Base-by-base conservation (phyloP, 208 protist genomes). In the Crithidia expoeki region DNA sequence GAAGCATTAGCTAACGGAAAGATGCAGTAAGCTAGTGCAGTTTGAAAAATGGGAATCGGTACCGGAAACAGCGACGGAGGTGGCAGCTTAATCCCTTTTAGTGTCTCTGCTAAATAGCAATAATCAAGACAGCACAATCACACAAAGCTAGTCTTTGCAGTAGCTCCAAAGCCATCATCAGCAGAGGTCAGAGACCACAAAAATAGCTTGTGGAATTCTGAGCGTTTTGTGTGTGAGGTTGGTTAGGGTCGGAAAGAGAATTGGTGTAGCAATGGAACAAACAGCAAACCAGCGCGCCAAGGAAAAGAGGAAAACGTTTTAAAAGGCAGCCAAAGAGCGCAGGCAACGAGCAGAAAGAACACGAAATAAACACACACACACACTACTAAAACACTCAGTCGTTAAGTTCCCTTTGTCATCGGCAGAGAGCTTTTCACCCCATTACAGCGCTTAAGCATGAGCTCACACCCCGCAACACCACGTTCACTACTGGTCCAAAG, bases 401-500 rank as follows among this genome's bases (percentile, higher is more conserved):
- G 16, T 21, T 7, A 12, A 49, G 38, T 44, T 4, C 6, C 50
- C n/a, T n/a, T n/a, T n/a, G n/a, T 40, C 12, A 40, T 5, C 5
- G 36, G 36, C 36, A 40, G 5, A 5, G 36, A 53, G 30, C 23
- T 34, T 19, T 33, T 68, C 38, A 77, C 16, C 64, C 58, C 12
- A 57, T 19, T 11, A 76, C 32, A 9, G 38, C 61, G 14, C 51
- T 42, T 19, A 77, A 36, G 44, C 83, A 88, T 25, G 69, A 53
- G 40, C 38, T 59, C 19, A 88, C 40, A 2, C 67, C 76, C 21
- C 68, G 50, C 36, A 47, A 57, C 19, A 85, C n/a, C 23, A 70
- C 32, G n/a, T 69, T 66, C 28, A 83, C 59, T 27, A 86, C 30
- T 34, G 78, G 78, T 2, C 65, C 64, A 16, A 72, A 63, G 14